Base-by-base conservation (phyloP, 345 rosid genomes). In the Bretschneidera sinensis region DNA sequence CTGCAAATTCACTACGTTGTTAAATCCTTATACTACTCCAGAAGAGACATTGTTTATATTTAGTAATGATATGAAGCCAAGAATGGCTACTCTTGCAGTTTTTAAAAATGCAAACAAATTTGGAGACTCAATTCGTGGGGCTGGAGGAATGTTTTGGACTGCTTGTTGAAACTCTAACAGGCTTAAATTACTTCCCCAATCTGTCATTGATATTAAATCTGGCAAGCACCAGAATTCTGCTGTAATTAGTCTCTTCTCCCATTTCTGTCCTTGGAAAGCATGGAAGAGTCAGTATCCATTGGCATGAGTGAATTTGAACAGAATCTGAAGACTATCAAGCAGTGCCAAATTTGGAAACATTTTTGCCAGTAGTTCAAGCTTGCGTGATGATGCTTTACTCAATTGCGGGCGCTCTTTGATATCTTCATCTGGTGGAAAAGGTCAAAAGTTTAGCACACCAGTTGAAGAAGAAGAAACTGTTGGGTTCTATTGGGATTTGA, bases 231-330 rank as follows among this genome's bases (percentile, higher is more conserved):
- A 74, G 8, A 66, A 69, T 49, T 60, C 86, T 4, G 71, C 81
- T 45, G 52, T 84, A 22, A 76, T 81, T 22, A 75, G 85, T 51
- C 66, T 79, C 20, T 89, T 87, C 74, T 83, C 98, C 14, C 94
- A 84, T 57, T 89, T 87, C 74, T 89, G 13, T 67, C 98, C 0
- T 51, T 87, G n/a, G 97, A 92, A 5, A 84, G 83, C 63, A 65
- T 78, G 54, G 98, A 92, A 70, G 98, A 89, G 13, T 82, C 89
- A 0, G 35, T 87, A 13, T 75, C 86, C 39, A 83, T 87, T 3
- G 98, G 97, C 2, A 76, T 87, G 78, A 89, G 81, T n/a, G 97
- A 89, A 69, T 85, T 82, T 21, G 98, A 92, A 63, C 97, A 87
- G 66, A 92, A 89, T 54, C 63, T 83, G n/a, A 89, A 89, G 78